Evolutionary conservation across 352 stramenopile genomes (phyloP), one percentile per base, ranked within the genome.

Genomic region (Pythium aquatile): DNA sequence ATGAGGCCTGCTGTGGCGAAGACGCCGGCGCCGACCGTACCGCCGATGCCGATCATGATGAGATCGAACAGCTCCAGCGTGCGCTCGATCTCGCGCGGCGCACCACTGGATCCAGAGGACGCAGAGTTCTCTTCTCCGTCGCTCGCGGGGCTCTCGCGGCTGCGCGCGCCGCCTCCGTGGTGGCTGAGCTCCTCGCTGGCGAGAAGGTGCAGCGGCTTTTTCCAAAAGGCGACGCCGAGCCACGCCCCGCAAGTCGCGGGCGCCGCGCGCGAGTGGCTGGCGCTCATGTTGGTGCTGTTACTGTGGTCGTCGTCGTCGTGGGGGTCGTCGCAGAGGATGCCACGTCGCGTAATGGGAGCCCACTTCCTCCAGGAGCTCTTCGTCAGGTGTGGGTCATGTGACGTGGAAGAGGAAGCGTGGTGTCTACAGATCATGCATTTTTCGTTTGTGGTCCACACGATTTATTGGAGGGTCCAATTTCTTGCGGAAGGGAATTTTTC

Each of bases 1-100:
- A 94, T 91, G 42, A 90, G 63, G 0, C 86, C 85, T 0, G 86
- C 75, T 0, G 85, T 95, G 9, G 86, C 92, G 72, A 98, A 99
- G 26, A 99, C 86, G 26, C 96, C 96, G 2, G 76, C 85, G n/a
- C 96, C 96, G 9, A 99, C 87, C 0, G 96, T 99, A 29, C 88
- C 94, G 7, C 96, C 94, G 11, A 98, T 96, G 54, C 95, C 95
- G 63, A 98, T 83, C 73, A 87, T 93, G 14, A 98, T 74, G 6
- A 98, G 76, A 74, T 98, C 95, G 62, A 97, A 96, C 30, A 98
- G 79, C 0, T 77, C 77, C 0, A 98, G 75, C 5, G 82, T 90
- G 42, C 83, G 76, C 66, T 72, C 65, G 59, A 84, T 81, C 55
- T 84, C 75, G 30, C 49, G 65, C 28, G 66, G 60, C 28, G 30